These are phyloP conservation scores for Saccharomycopsis javanensis DNA, from an alignment of 805 yeast genomes.

Conservation along the genomic window DNA sequence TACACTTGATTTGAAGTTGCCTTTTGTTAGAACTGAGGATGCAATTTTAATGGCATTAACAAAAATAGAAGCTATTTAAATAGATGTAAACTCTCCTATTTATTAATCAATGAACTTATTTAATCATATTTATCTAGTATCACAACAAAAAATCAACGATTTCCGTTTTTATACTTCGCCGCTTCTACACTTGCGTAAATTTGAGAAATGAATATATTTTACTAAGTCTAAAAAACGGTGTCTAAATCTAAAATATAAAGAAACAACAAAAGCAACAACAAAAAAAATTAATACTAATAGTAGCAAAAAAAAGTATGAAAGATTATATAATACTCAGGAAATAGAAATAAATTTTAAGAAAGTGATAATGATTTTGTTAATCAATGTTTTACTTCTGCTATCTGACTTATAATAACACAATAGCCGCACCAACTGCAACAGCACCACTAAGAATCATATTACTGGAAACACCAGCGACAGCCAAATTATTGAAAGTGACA, in stretches of 20 bases:
- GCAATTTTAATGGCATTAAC: constrained; percentile 53
- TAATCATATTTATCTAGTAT: too few species aligned
- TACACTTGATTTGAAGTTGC: constrained; percentile 50
- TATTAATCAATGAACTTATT: background rate
- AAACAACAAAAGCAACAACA: background rate
- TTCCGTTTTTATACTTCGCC: background rate
- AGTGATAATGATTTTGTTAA: background rate
- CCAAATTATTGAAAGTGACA: background rate
- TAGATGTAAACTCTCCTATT: background rate
- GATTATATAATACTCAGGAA: background rate
- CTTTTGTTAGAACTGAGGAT: constrained; percentile 63
- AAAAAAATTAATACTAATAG: background rate
- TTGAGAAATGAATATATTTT: background rate
- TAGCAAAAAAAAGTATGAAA: background rate
- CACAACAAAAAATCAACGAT: too few species aligned
- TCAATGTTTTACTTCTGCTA: too few species aligned
- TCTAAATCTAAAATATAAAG: background rate
- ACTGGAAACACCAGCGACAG: background rate
- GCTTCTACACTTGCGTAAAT: background rate
- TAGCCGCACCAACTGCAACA: constrained; percentile 1
- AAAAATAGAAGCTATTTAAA: constrained; percentile 17
- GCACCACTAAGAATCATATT: background rate
- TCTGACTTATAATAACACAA: background rate
- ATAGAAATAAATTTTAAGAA: background rate
- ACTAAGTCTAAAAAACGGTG: background rate